Conservation (phyloP, 371 early-diverging fungal species). For the Mucor racemosus region DNA sequence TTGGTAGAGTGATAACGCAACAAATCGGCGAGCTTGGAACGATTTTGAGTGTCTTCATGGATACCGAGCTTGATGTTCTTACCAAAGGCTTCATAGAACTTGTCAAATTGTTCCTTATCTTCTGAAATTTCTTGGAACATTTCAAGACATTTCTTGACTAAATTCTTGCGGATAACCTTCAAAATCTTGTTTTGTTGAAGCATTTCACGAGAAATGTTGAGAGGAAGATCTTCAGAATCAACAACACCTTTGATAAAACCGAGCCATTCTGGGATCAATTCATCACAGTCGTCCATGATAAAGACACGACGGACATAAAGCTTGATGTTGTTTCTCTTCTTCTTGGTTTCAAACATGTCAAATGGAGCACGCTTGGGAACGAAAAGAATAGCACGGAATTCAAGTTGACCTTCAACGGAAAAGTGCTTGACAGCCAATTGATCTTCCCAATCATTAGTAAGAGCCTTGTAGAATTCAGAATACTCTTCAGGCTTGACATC, state of each 20-base stretch:
- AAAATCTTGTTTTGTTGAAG: conserved; percentile 79
- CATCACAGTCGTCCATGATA: conserved; percentile 82
- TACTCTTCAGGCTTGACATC: conserved; percentile 78
- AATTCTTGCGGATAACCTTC: conserved; percentile 77
- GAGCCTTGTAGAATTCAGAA: conserved; percentile 79
- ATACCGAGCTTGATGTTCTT: conserved; percentile 79
- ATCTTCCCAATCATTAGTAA: conserved; percentile 72
- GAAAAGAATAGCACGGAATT: conserved; percentile 81
- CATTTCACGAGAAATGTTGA: conserved; percentile 90
- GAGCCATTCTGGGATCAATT: conserved; percentile 65
- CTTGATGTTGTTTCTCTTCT: conserved; percentile 76
- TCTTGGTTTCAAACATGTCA: conserved; percentile 64
- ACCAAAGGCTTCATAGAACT: conserved; percentile 74
- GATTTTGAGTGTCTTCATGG: conserved; percentile 67
- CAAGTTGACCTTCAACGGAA: conserved; percentile 79
- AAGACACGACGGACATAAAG: conserved; percentile 86
- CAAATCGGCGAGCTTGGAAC: conserved; percentile 69
- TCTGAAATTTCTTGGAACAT: conserved; percentile 72
- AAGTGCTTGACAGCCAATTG: conserved; percentile 75
- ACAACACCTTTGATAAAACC: conserved; percentile 75
- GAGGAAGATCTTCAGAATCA: conserved; percentile 84
- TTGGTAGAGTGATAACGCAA: conserved; percentile 75
- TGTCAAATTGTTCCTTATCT: conserved; percentile 72
- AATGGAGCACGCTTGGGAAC: conserved; percentile 75
- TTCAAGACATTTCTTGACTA: conserved; percentile 80